These are phyloP conservation scores for Trametes pubescens DNA, from an alignment of 1,284 basidiomycete genomes.

Conservation along the genomic window DNA sequence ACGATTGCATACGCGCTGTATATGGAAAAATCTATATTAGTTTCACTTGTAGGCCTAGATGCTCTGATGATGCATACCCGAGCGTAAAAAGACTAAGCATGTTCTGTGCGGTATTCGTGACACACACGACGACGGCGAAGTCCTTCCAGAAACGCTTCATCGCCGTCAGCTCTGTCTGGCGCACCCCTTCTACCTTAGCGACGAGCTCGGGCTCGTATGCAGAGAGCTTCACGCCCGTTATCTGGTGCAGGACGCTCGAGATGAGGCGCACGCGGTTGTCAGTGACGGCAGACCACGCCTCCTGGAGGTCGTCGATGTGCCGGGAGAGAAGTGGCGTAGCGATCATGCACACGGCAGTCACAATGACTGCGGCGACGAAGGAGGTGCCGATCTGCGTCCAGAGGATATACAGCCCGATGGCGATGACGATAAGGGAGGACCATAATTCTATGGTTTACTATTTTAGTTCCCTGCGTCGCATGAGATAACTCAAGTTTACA, in stretches of 20 bases:
- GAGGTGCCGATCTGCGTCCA: slow-evolving; percentile 14
- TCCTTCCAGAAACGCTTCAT: slow-evolving; percentile 17
- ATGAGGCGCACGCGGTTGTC: slow-evolving; percentile 13
- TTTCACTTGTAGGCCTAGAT: no score
- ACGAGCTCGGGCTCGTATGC: slow-evolving; percentile 16
- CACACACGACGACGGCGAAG: slow-evolving; percentile 10
- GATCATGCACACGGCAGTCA: slow-evolving; percentile 13
- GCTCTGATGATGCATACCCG: neutral
- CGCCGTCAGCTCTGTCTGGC: slow-evolving; percentile 8
- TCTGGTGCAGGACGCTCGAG: slow-evolving; percentile 11
- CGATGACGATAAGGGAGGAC: slow-evolving; percentile 12
- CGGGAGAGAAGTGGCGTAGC: slow-evolving; percentile 10
- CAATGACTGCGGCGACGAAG: slow-evolving; percentile 13
- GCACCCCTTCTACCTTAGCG: slow-evolving; percentile 7
- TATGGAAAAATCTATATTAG: neutral
- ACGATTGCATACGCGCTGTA: slow-evolving; percentile 14
- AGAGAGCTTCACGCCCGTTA: slow-evolving; percentile 13
- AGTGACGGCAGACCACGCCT: slow-evolving; percentile 10
- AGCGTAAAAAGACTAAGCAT: slow-evolving; percentile 12
- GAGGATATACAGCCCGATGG: slow-evolving; percentile 11
- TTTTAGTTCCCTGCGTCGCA: neutral
- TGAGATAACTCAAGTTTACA: neutral
- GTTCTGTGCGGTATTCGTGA: slow-evolving; percentile 17
- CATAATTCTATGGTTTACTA: neutral
- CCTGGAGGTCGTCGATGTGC: slow-evolving; percentile 17